A percentile compares a stretch with the other conserved stretches of the same genome.
These are phyloP conservation scores for Pseudogymnoascus destructans DNA, from an alignment of 2,329 filamentous ascomycete genomes.

Conservation along the genomic window DNA sequence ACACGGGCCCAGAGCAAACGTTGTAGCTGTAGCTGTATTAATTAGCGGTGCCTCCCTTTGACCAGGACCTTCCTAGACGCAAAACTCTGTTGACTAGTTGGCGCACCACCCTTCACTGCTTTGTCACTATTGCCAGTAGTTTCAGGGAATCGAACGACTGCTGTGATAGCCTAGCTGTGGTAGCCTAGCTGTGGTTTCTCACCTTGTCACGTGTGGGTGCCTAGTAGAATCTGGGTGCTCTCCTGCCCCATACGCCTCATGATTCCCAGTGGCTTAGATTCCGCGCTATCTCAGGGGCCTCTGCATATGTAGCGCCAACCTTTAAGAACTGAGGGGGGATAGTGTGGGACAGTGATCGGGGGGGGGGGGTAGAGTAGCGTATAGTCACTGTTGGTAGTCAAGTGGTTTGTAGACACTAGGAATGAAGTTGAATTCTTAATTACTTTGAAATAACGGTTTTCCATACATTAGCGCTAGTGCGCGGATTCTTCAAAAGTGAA, in stretches of 20 bases:
- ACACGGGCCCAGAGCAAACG: constrained; percentile 56
- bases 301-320: background rate
- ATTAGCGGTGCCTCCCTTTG: constrained; percentile 60
- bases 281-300: background rate
- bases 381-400: too few relatives aligned
- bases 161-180: background rate
- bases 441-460: too few relatives aligned
- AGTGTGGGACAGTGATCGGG: too few relatives aligned
- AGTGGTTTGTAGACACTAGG: too few relatives aligned
- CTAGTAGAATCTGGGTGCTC: background rate
- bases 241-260: background rate
- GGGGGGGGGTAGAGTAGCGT: too few relatives aligned
- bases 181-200: background rate
- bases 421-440: too few relatives aligned
- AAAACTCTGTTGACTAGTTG: constrained; percentile 35
- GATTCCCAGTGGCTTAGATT: background rate
- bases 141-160: background rate
- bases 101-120: constrained; percentile 50
- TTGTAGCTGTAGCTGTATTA: constrained; percentile 79
- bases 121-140: constrained; percentile 34
- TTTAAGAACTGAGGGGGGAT: background rate
- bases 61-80: constrained; percentile 56
- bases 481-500: too few relatives aligned
- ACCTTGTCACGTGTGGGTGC: background rate
- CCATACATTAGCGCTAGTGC: too few relatives aligned